phyloP scores from a whole-genome alignment of 163 green algal genomes.

The Dunaliella salina region DNA sequence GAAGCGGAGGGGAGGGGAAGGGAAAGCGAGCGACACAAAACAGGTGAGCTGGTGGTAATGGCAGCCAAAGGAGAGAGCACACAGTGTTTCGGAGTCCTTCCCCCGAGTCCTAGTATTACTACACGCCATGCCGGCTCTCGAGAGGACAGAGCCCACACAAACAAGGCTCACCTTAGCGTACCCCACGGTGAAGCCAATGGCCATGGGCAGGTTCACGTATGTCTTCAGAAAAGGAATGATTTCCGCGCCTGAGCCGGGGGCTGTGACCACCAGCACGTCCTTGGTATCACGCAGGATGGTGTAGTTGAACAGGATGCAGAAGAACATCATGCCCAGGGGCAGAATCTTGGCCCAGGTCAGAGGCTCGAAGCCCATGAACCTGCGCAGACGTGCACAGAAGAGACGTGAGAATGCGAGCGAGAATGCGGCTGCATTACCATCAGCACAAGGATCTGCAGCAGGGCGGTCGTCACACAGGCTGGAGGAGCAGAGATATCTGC shows the following conservation, averaged over 20 bases:
- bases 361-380: slow-evolving; percentile 59
- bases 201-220: slow-evolving; percentile 97
- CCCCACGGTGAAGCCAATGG: slow-evolving; percentile 93
- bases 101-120: no score
- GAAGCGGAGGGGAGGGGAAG: no score
- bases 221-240: slow-evolving; percentile 99
- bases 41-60: no score
- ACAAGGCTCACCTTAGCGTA: slow-evolving; percentile 83
- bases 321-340: slow-evolving; percentile 95
- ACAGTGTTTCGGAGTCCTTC: no score
- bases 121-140: no score
- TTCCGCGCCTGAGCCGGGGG: slow-evolving; percentile 90
- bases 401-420: not conserved
- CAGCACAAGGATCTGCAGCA: no score
- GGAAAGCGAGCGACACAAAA: no score
- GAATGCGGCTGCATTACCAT: no score
- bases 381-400: slow-evolving; percentile 23
- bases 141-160: no score
- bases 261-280: slow-evolving; percentile 98
- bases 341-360: slow-evolving; percentile 89
- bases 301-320: slow-evolving; percentile 99
- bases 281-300: slow-evolving; percentile 97
- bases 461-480: no score
- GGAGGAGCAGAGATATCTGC: no score
- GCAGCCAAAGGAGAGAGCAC: no score